Conservation (phyloP, 2,329 filamentous ascomycete species). For the Curvularia sp. region DNA sequence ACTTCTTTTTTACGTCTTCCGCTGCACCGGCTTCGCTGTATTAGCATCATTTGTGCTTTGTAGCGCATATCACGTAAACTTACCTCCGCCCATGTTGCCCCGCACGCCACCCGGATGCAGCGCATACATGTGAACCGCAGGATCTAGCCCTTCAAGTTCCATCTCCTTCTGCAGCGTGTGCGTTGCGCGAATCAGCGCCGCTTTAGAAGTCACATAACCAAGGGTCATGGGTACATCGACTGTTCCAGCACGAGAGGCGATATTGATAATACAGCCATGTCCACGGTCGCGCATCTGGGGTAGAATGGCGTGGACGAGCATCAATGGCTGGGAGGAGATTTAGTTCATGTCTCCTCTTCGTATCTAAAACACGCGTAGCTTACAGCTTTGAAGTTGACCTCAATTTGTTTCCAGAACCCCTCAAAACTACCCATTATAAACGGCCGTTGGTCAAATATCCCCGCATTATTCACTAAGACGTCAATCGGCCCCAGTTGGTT, state of each 20-base stretch:
- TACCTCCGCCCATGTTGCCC: conserved; percentile 39
- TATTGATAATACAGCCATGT: conserved; percentile 44
- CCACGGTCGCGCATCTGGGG: conserved; percentile 35
- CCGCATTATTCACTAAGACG: conserved; percentile 42
- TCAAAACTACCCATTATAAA: conserved; percentile 39
- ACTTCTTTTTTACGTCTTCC: conserved; percentile 38
- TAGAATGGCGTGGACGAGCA: conserved; percentile 36
- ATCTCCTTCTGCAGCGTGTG: conserved; percentile 44
- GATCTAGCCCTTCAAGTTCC: conserved; percentile 38
- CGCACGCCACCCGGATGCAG: conserved; percentile 44
- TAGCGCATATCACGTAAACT: neutral
- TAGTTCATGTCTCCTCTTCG: neutral
- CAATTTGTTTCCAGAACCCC: conserved; percentile 41
- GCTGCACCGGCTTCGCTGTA: conserved; percentile 24
- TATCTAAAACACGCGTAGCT: neutral
- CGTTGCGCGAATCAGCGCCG: conserved; percentile 39
- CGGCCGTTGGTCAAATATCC: conserved; percentile 37
- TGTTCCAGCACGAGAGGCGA: conserved; percentile 38
- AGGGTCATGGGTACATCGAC: conserved; percentile 45
- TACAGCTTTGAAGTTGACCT: conserved; percentile 44
- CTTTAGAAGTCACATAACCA: conserved; percentile 41
- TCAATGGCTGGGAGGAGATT: conserved; percentile 26
- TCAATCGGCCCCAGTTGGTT: conserved; percentile 35
- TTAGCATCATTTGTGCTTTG: conserved; percentile 10
- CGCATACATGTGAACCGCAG: conserved; percentile 40